These are phyloP conservation scores for Penicillium expansum DNA, from an alignment of 2,329 filamentous ascomycete species.

Conservation along the genomic window DNA sequence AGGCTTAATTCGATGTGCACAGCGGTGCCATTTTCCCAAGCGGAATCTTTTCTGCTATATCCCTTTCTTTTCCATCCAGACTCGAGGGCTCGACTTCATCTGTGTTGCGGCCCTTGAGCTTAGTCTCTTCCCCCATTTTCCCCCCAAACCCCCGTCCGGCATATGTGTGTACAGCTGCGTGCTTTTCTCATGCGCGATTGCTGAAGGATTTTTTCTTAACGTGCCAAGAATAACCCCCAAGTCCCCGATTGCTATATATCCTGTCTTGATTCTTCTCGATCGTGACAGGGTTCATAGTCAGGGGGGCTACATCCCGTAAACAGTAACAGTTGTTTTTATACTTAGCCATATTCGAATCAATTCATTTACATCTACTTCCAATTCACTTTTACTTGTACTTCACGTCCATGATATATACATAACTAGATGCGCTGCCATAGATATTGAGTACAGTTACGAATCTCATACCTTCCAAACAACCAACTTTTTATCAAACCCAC, in stretches of 20 bases:
- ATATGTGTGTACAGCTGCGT: conserved; percentile 72
- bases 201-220: conserved; percentile 62
- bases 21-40: conserved; percentile 19
- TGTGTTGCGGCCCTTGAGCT: conserved; percentile 13
- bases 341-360: neutral
- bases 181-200: conserved; percentile 58
- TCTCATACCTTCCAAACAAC: conserved; percentile 52
- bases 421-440: too few relatives aligned
- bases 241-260: conserved; percentile 51
- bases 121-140: conserved; percentile 4
- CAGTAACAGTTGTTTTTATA: conserved; percentile 14
- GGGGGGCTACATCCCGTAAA: conserved; percentile 43
- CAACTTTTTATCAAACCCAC: conserved; percentile 62
- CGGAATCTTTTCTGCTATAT: conserved; percentile 13
- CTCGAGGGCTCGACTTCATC: conserved; percentile 6
- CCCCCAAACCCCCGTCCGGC: conserved; percentile 40
- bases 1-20: conserved; percentile 30
- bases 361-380: neutral
- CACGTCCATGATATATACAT: too few relatives aligned
- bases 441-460: neutral
- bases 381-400: too few relatives aligned
- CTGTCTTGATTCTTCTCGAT: conserved; percentile 38
- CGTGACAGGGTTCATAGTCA: conserved; percentile 49
- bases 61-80: conserved; percentile 2
- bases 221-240: conserved; percentile 59